Conservation (phyloP, 2,329 filamentous ascomycete genomes). For the Stagonosporopsis cucurbitacearum region DNA sequence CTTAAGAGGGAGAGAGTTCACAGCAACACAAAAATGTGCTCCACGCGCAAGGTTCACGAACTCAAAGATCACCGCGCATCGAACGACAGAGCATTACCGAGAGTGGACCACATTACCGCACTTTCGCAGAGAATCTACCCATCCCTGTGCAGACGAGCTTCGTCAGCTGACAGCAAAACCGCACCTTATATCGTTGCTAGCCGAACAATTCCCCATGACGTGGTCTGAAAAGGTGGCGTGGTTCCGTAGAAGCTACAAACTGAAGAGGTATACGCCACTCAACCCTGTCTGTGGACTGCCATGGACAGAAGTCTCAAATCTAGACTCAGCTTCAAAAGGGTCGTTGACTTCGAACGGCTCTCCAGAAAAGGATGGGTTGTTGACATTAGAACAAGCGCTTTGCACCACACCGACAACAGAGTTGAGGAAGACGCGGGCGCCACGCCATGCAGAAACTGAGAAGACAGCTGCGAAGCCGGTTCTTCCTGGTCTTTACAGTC, state of each 20-base stretch:
- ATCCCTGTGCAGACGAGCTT: neutral
- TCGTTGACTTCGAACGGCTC: neutral
- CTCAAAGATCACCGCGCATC: neutral
- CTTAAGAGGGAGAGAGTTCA: neutral
- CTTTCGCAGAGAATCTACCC: neutral
- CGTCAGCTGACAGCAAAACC: neutral
- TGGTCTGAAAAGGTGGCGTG: neutral
- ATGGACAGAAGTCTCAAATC: neutral
- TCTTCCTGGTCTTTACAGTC: neutral
- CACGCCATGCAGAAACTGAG: neutral
- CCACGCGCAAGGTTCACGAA: conserved; percentile 2
- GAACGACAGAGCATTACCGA: neutral
- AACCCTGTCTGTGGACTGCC: neutral
- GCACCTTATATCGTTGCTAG: neutral
- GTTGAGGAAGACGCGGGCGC: neutral
- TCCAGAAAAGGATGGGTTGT: neutral
- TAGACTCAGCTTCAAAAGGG: neutral
- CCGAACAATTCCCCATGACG: neutral
- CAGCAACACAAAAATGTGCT: neutral
- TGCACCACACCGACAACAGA: neutral
- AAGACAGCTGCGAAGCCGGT: neutral
- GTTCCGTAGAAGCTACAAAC: conserved; percentile 3
- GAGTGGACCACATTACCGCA: neutral
- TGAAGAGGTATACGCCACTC: neutral
- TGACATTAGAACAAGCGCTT: neutral